These are phyloP conservation scores for Xylaria telfairii DNA, from an alignment of 495 filamentous ascomycete genomes.

Conservation along the genomic window DNA sequence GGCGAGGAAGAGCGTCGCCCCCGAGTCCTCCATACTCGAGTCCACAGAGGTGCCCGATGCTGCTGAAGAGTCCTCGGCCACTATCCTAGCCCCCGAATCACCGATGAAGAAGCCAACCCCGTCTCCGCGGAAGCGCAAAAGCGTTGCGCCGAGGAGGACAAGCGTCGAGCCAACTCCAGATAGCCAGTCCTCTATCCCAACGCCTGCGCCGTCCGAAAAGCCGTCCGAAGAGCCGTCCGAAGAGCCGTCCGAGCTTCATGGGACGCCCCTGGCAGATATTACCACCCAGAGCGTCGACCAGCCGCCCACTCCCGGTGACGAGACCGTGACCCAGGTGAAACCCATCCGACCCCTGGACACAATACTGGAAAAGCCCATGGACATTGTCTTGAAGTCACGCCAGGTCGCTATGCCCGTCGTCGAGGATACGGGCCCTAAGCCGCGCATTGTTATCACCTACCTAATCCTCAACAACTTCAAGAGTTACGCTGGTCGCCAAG, in stretches of 20 bases:
- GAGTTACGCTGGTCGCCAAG: slow-evolving; percentile 93
- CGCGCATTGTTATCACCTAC: slow-evolving; percentile 89
- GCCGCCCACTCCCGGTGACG: slow-evolving; percentile 39
- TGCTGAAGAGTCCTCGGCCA: slow-evolving; percentile 57
- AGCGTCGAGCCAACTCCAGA: slow-evolving; percentile 56
- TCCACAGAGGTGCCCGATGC: slow-evolving; percentile 52
- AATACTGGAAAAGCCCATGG: slow-evolving; percentile 86
- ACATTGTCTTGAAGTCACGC: slow-evolving; percentile 90
- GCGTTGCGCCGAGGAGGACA: slow-evolving; percentile 60
- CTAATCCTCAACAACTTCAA: slow-evolving; percentile 95
- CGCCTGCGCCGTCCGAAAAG: slow-evolving; percentile 50
- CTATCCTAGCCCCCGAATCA: slow-evolving; percentile 62
- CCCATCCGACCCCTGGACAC: slow-evolving; percentile 76
- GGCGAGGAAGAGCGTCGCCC: slow-evolving; percentile 46
- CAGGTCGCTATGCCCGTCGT: slow-evolving; percentile 67
- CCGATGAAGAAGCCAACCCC: slow-evolving; percentile 68
- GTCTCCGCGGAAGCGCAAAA: slow-evolving; percentile 72
- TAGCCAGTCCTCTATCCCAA: slow-evolving; percentile 54
- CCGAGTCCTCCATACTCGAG: slow-evolving; percentile 35
- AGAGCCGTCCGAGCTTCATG: slow-evolving; percentile 52
- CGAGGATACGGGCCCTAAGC: slow-evolving; percentile 76
- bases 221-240: slow-evolving; percentile 34
- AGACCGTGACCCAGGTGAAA: slow-evolving; percentile 57
- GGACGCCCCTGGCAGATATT: slow-evolving; percentile 77
- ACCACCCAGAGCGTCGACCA: slow-evolving; percentile 72